Base-by-base conservation (phyloP, 2,329 filamentous ascomycete species). In the Cordyceps fumosorosea region DNA sequence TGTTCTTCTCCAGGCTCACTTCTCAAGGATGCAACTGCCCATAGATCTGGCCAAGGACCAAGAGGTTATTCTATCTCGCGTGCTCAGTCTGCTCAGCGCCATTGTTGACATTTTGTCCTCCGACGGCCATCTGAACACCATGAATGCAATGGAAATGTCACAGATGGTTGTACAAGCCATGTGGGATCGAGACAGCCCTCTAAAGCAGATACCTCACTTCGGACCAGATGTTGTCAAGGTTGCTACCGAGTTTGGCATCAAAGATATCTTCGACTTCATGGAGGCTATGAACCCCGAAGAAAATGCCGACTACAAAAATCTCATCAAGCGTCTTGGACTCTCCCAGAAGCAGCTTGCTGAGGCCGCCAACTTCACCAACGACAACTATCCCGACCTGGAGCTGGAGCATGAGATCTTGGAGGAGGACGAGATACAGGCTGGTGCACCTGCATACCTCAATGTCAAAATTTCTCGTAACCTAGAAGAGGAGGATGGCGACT, bases 81-180 rank as follows among this genome's bases (percentile, higher is more conserved):
- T 96, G 1, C 81, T 98, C 62, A 91, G 90, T 70, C 83, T 99
- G 12, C 83, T 99, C 53, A 96, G 90, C 72, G 93, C 95, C 24
- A 91, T 89, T 70, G 95, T 98, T 24, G 95, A 99, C 73, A 92
- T 99, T 18, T 83, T 99, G 42, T 96, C 92, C 11, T 97, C 93
- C 0, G 93, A 99, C 69, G 95, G 93, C 16, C 91, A 97, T 70
- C 83, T 99, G 65, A 99, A 99, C 72, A 93, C 95, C 64, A 96
- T 97, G 88, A 93, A 89, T 69, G 95, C 95, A 32, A 99, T 99
- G 93, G 95, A 99, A 75, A 91, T 99, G 84, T 96, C 91, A 14
- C 95, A 99, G 73, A 99, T 99, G 95, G 91, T 96, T 59, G 93
- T 99, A 3, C 95, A 99, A 77, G 93, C 89, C 56, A 96, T 98